Conservation (phyloP, 768 basidiomycete genomes). For the Lentinula detonsa region DNA sequence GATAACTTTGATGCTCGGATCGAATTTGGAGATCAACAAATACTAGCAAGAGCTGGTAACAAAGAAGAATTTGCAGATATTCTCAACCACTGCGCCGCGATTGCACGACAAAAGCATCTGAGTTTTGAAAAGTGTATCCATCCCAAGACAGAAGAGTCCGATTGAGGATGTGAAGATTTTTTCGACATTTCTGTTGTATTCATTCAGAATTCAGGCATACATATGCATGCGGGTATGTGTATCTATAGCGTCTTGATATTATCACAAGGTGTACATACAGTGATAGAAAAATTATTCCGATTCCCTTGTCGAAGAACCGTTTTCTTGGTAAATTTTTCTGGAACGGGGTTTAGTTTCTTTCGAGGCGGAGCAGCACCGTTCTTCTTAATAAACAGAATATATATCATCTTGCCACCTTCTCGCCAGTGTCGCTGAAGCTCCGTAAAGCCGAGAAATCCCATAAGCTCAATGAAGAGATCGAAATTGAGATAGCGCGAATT, state of each 20-base stretch:
- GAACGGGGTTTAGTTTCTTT: not conserved
- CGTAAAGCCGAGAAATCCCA: slow-evolving; percentile 59
- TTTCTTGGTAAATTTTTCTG: slow-evolving; percentile 44
- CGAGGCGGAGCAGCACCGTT: slow-evolving; percentile 5
- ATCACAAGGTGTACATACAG: slow-evolving; percentile 15
- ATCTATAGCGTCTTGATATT: not conserved
- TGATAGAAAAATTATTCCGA: slow-evolving; percentile 76
- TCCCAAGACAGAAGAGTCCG: not conserved
- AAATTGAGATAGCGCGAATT: slow-evolving; percentile 82
- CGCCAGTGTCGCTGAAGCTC: slow-evolving; percentile 58
- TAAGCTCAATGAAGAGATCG: slow-evolving; percentile 48
- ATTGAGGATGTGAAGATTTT: not conserved
- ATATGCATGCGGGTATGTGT: not conserved
- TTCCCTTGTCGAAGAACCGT: slow-evolving; percentile 53
- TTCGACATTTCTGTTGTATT: no score
- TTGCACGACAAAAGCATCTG: not conserved
- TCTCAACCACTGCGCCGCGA: not conserved
- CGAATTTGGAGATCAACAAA: not conserved
- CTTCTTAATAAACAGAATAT: slow-evolving; percentile 71
- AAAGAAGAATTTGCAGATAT: not conserved
- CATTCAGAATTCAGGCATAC: not conserved
- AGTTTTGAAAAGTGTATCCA: not conserved
- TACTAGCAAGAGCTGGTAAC: not conserved
- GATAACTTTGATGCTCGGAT: not conserved
- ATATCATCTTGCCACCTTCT: slow-evolving; percentile 76